These are phyloP conservation scores for Cordyceps militaris DNA, from an alignment of 2,329 filamentous ascomycete genomes.

Conservation along the genomic window DNA sequence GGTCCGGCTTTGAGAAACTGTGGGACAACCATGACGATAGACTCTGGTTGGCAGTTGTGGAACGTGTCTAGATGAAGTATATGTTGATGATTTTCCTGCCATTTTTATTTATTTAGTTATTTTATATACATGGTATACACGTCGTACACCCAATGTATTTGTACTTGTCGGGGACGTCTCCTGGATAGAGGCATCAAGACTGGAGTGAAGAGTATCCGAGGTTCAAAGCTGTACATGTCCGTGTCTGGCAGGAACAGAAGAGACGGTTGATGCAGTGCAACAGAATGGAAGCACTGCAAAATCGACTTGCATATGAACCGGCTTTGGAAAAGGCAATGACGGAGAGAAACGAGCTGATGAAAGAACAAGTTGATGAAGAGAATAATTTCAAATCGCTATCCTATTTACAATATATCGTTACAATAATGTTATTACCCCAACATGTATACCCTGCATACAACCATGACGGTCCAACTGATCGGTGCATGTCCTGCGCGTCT, in stretches of 20 bases:
- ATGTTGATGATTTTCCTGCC: slow-evolving; percentile 1
- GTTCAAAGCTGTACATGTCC: no score
- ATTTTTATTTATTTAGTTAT: neutral
- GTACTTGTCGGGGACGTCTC: neutral
- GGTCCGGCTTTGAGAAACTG: slow-evolving; percentile 10
- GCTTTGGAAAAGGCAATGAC: no score
- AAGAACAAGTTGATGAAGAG: no score
- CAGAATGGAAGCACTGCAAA: no score
- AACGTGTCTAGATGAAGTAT: slow-evolving; percentile 4
- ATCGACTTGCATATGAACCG: no score
- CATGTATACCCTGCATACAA: neutral
- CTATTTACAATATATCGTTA: neutral
- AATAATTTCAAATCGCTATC: neutral
- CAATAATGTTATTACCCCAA: neutral
- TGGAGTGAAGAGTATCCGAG: no score
- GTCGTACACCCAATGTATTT: neutral
- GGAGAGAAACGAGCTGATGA: no score
- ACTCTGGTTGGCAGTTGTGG: slow-evolving; percentile 14
- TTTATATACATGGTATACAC: neutral
- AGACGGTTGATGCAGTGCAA: no score
- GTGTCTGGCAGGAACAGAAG: no score
- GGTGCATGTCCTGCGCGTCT: no score
- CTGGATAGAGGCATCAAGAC: neutral
- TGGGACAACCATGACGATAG: slow-evolving; percentile 15
- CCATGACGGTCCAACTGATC: no score